A percentile compares a stretch with the other conserved stretches of the same genome.
Evolutionary conservation across 2,329 filamentous ascomycete species (phyloP).

Genomic region (Aspergillus quadricinctus): DNA sequence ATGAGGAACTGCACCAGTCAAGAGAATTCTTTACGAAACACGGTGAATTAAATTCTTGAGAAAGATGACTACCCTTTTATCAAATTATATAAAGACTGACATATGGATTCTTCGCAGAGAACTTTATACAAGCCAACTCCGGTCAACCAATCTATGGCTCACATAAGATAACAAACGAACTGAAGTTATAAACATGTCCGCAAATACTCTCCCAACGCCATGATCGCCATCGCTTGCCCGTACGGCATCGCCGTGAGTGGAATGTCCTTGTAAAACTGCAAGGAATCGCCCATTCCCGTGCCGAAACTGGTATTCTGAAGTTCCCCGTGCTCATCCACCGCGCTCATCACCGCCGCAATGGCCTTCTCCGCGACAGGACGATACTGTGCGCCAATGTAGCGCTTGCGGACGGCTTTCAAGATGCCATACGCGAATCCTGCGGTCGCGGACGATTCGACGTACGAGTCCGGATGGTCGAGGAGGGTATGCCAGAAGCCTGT

Average conservation of each 20-base stretch:
- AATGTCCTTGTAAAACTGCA: slow-evolving; percentile 76
- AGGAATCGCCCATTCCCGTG: slow-evolving; percentile 67
- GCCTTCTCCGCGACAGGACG: slow-evolving; percentile 60
- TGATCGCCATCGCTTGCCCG: slow-evolving; percentile 79
- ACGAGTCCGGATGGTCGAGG: slow-evolving; percentile 67
- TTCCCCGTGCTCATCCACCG: slow-evolving; percentile 65
- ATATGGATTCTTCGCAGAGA: neutral
- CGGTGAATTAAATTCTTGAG: neutral
- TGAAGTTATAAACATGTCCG: slow-evolving; percentile 49
- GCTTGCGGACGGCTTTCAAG: slow-evolving; percentile 66
- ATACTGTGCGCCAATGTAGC: slow-evolving; percentile 63
- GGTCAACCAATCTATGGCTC: neutral
- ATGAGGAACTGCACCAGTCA: neutral
- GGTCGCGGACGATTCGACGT: slow-evolving; percentile 71
- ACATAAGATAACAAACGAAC: neutral
- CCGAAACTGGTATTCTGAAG: slow-evolving; percentile 72
- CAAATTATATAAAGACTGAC: neutral
- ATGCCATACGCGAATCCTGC: slow-evolving; percentile 79
- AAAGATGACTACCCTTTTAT: neutral
- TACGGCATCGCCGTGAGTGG: slow-evolving; percentile 77
- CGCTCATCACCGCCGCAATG: slow-evolving; percentile 61
- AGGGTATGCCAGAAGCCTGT: slow-evolving; percentile 70
- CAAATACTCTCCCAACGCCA: slow-evolving; percentile 71
- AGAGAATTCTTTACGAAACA: neutral
- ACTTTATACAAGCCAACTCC: neutral